These are phyloP conservation scores for Hawksworthiomyces lignivorus DNA, from an alignment of 2,329 filamentous ascomycete genomes.

Conservation along the genomic window DNA sequence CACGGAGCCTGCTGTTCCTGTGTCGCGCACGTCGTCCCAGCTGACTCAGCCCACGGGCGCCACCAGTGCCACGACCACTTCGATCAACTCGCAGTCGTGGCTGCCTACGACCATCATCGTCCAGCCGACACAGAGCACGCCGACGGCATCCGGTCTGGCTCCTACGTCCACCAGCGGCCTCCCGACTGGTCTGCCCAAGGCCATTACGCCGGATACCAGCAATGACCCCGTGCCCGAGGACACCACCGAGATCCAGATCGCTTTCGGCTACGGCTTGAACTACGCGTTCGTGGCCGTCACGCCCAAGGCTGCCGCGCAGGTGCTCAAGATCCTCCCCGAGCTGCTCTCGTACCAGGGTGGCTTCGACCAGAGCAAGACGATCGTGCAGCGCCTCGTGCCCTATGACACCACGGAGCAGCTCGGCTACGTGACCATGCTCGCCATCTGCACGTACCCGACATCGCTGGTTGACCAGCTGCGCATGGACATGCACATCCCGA, in stretches of 20 bases:
- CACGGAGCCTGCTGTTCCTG: neutral
- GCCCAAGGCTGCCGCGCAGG: slow-evolving; percentile 68
- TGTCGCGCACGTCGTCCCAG: neutral
- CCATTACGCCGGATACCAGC: slow-evolving; percentile 63
- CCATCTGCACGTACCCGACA: slow-evolving; percentile 60
- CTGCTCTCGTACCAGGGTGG: slow-evolving; percentile 60
- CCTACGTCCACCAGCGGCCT: slow-evolving; percentile 44
- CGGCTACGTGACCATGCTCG: slow-evolving; percentile 76
- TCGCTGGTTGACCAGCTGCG: slow-evolving; percentile 60
- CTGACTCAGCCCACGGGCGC: neutral
- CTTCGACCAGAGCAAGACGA: slow-evolving; percentile 41
- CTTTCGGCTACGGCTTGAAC: slow-evolving; percentile 73
- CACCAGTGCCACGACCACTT: neutral
- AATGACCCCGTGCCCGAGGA: slow-evolving; percentile 49
- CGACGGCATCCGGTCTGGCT: slow-evolving; percentile 28
- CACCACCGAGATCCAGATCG: slow-evolving; percentile 70
- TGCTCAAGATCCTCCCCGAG: slow-evolving; percentile 69
- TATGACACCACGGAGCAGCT: slow-evolving; percentile 62
- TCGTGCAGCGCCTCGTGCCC: slow-evolving; percentile 68
- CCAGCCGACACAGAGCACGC: slow-evolving; percentile 36
- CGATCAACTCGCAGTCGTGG: slow-evolving; percentile 25
- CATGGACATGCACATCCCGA: slow-evolving; percentile 62
- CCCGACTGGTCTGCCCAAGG: slow-evolving; percentile 61
- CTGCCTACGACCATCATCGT: slow-evolving; percentile 56
- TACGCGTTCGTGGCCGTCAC: slow-evolving; percentile 73